These are phyloP conservation scores for Nicotiana tomentosiformis DNA, from an alignment of 257 asterid species.

Conservation along the genomic window DNA sequence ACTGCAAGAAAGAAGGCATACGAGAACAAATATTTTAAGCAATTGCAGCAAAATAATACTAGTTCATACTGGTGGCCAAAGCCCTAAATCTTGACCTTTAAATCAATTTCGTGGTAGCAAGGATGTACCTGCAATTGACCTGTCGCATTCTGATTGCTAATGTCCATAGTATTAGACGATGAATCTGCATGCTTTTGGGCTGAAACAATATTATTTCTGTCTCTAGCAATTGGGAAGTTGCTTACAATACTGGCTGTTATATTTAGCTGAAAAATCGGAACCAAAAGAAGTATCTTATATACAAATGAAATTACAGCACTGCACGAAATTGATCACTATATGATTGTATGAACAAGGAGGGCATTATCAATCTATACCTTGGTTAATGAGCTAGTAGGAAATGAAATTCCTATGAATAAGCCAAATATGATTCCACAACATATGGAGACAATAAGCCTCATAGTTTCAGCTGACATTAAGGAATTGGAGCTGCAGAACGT, in stretches of 20 bases:
- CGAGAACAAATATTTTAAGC: neutral
- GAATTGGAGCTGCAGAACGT: constrained; percentile 31
- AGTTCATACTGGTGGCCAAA: neutral
- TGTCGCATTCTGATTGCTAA: constrained; percentile 24
- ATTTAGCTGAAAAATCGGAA: constrained; percentile 49
- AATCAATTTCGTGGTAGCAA: neutral
- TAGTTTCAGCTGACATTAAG: constrained; percentile 44
- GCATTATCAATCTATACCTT: constrained; percentile 34
- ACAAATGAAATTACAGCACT: neutral
- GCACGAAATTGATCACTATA: neutral
- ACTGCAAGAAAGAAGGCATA: neutral
- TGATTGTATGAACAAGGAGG: neutral
- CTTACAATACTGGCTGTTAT: constrained; percentile 35
- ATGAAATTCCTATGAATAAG: constrained; percentile 60
- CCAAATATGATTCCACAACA: constrained; percentile 56
- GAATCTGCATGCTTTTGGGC: constrained; percentile 17
- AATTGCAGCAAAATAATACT: neutral
- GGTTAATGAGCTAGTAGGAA: constrained; percentile 44
- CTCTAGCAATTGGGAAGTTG: constrained; percentile 26
- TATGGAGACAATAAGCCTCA: constrained; percentile 44
- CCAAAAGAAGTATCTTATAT: neutral
- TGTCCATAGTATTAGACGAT: neutral
- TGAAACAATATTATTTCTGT: constrained; percentile 21
- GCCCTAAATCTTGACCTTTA: neutral
- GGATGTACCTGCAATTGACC: constrained; percentile 48